These are phyloP conservation scores for Eutrema yunnanense DNA, from an alignment of 345 rosid species.

Conservation along the genomic window DNA sequence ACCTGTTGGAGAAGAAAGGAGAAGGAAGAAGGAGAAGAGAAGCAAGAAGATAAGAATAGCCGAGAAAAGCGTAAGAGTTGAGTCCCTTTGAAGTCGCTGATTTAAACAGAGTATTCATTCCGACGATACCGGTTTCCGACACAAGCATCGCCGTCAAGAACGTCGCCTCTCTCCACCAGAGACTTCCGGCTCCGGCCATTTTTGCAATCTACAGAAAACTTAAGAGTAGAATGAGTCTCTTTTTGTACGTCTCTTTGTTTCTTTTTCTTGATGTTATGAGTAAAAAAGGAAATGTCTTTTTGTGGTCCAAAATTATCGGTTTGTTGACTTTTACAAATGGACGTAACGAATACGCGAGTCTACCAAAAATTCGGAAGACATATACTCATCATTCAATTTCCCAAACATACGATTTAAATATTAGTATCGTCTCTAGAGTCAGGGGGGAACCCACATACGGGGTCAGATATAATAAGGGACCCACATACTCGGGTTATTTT, in stretches of 20 bases:
- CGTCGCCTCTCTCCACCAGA: constrained; percentile 36
- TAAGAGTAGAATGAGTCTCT: not conserved
- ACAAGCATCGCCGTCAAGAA: constrained; percentile 55
- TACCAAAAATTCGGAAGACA: not conserved
- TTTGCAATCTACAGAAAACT: not conserved
- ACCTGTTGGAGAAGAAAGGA: constrained; percentile 66
- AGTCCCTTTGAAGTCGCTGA: constrained; percentile 65
- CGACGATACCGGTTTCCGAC: constrained; percentile 47
- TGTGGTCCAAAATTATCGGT: not conserved
- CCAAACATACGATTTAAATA: too few species aligned
- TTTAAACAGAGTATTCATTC: constrained; percentile 62
- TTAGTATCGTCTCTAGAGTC: too few species aligned
- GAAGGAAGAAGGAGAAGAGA: constrained; percentile 73
- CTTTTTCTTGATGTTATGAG: not conserved
- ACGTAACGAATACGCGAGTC: not conserved
- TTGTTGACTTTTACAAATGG: not conserved
- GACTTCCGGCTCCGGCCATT: constrained; percentile 31
- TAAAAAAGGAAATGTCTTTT: not conserved
- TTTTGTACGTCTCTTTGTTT: not conserved
- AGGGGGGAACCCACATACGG: too few species aligned
- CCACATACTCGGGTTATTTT: too few species aligned
- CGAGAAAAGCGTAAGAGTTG: constrained; percentile 57
- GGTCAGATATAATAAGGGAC: too few species aligned
- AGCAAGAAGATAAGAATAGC: constrained; percentile 61
- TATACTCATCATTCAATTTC: too few species aligned